Evolutionary conservation across 225 moss, liverwort and hornwort genomes (phyloP).

Genomic region (Bryum argenteum): DNA sequence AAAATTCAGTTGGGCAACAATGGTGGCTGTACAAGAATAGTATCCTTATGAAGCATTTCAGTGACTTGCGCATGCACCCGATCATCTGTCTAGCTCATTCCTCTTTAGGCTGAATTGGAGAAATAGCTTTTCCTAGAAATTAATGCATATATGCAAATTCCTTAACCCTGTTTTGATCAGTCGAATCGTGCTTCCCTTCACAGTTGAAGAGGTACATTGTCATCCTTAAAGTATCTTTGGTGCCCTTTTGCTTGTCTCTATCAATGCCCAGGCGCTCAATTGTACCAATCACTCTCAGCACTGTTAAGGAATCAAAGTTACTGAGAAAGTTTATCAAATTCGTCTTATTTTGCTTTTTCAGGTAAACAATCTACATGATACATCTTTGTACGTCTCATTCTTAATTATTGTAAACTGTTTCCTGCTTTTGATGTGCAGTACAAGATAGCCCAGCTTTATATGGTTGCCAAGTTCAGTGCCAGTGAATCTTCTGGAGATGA

Average conservation of each 20-base stretch:
- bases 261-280: not conserved
- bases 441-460: constrained; percentile 95
- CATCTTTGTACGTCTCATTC: not conserved
- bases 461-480: constrained; percentile 99
- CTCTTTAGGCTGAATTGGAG: not conserved
- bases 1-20: constrained; percentile 17
- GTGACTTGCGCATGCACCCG: not conserved
- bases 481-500: constrained; percentile 92
- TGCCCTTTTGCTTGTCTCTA: not conserved
- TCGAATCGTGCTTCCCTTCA: constrained; percentile 82
- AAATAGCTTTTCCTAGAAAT: not conserved
- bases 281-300: not conserved
- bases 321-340: not conserved
- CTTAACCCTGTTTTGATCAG: constrained; percentile 39
- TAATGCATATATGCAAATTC: constrained; percentile 21
- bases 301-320: not conserved
- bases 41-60: constrained; percentile 38
- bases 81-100: not conserved
- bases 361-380: not conserved
- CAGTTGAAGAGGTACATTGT: constrained; percentile 62
- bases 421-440: constrained; percentile 50
- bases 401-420: not conserved
- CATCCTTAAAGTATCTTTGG: not conserved
- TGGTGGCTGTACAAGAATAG: constrained; percentile 64
- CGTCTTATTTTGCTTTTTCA: not conserved